These are phyloP conservation scores for Tripterygium wilfordii DNA, from an alignment of 177 flowering plant species.

Conservation along the genomic window DNA sequence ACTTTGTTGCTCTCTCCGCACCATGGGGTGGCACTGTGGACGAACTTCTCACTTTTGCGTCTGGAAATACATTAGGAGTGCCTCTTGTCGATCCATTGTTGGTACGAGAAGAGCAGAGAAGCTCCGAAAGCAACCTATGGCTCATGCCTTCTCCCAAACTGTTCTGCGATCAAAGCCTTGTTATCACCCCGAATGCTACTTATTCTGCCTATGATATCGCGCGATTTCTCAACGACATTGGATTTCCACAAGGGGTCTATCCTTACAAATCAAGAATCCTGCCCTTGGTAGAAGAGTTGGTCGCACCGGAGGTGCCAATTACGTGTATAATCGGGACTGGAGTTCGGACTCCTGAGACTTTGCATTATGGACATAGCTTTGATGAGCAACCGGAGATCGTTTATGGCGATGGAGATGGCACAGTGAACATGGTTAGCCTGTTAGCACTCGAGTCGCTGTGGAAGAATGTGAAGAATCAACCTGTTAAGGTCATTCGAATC, in stretches of 20 bases:
- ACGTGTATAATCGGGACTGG: conserved; percentile 76
- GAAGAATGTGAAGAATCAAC: conserved; percentile 26
- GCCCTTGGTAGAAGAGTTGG: conserved; percentile 38
- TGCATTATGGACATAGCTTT: conserved; percentile 62
- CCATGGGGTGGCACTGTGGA: conserved; percentile 94
- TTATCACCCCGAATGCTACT: conserved; percentile 30
- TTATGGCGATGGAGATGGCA: conserved; percentile 96
- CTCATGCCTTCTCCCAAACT: conserved; percentile 63
- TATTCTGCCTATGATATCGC: conserved; percentile 51
- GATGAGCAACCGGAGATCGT: conserved; percentile 67
- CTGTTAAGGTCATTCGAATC: conserved; percentile 41
- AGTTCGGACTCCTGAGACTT: conserved; percentile 57
- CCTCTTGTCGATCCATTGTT: conserved; percentile 73
- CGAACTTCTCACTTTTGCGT: conserved; percentile 80
- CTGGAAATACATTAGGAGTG: conserved; percentile 75
- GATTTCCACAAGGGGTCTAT: conserved; percentile 47
- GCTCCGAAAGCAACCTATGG: conserved; percentile 92
- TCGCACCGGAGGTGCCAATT: conserved; percentile 45
- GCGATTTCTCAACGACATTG: conserved; percentile 62
- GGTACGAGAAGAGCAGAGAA: conserved; percentile 75
- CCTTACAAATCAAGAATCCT: conserved; percentile 53
- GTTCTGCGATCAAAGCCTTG: conserved; percentile 36
- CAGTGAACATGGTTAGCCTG: conserved; percentile 83
- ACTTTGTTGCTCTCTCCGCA: conserved; percentile 62
- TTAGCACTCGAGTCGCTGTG: conserved; percentile 47